Evolutionary conservation across 371 early-diverging fungal genomes (phyloP).

Genomic region (Batrachochytrium dendrobatidis): DNA sequence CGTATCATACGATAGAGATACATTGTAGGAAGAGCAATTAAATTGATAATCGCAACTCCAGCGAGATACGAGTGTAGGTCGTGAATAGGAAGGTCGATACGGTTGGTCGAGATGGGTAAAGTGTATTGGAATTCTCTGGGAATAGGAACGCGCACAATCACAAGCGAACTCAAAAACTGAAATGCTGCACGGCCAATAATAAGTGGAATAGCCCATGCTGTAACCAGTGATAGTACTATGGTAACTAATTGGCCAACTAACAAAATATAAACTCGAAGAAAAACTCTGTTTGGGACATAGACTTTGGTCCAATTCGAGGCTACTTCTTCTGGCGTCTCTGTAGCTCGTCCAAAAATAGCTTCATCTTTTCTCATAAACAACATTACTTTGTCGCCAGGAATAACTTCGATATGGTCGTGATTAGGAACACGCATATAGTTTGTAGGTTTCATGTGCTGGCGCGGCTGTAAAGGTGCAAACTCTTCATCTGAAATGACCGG

Average conservation of each 20-base stretch:
- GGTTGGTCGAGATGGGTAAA: slow-evolving; percentile 4
- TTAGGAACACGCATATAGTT: slow-evolving; percentile 46
- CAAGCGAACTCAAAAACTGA: neutral
- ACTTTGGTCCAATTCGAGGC: slow-evolving; percentile 39
- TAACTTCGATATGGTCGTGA: slow-evolving; percentile 40
- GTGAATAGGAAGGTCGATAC: slow-evolving; percentile 35
- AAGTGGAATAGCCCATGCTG: too few relatives aligned
- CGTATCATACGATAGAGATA: too few relatives aligned
- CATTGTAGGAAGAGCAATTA: too few relatives aligned
- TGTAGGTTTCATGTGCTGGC: slow-evolving; percentile 14
- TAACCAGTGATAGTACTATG: too few relatives aligned
- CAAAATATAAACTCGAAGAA: slow-evolving; percentile 16
- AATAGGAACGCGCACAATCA: neutral
- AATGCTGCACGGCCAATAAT: too few relatives aligned
- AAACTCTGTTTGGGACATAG: slow-evolving; percentile 29
- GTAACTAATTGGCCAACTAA: slow-evolving; percentile 27
- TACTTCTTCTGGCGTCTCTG: slow-evolving; percentile 39
- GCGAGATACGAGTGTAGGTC: slow-evolving; percentile 31
- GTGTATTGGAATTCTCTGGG: slow-evolving; percentile 3
- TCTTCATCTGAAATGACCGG: too few relatives aligned
- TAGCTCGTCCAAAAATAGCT: slow-evolving; percentile 31
- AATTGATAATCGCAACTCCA: slow-evolving; percentile 20
- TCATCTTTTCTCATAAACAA: slow-evolving; percentile 31
- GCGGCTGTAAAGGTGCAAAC: too few relatives aligned
- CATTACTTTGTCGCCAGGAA: slow-evolving; percentile 34